Percentiles rank a stretch among this genome's conserved stretches.
Evolutionary conservation across 2,329 filamentous ascomycete species (phyloP).

Genomic region (Chaetothyriales sp.): DNA sequence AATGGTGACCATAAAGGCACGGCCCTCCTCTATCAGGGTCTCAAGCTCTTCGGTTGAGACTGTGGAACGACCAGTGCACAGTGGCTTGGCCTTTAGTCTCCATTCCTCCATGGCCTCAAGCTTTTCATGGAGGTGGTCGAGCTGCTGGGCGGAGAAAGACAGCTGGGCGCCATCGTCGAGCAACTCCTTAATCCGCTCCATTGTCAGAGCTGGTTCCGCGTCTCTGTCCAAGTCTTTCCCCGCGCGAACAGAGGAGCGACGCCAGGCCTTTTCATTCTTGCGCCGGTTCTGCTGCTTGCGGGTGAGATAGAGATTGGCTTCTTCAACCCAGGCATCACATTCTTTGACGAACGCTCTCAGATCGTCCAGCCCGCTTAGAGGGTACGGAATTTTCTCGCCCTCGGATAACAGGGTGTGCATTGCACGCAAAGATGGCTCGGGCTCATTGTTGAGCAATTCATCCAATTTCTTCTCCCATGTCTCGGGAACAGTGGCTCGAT

Average conservation of each 20-base stretch:
- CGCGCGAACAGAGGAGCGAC: conserved; percentile 53
- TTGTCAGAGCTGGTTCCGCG: conserved; percentile 62
- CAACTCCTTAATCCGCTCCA: conserved; percentile 75
- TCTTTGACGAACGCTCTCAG: conserved; percentile 83
- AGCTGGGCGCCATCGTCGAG: conserved; percentile 71
- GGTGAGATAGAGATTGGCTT: conserved; percentile 89
- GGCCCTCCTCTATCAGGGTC: conserved; percentile 77
- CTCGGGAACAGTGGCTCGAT: conserved; percentile 75
- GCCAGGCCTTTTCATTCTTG: conserved; percentile 82
- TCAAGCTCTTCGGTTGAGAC: conserved; percentile 63
- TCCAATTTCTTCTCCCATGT: conserved; percentile 83
- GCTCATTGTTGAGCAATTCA: conserved; percentile 65
- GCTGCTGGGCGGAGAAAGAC: conserved; percentile 87
- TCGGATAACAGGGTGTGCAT: conserved; percentile 74
- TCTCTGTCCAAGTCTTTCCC: conserved; percentile 72
- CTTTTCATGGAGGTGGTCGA: conserved; percentile 68
- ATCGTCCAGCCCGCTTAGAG: conserved; percentile 64
- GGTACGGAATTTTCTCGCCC: conserved; percentile 90
- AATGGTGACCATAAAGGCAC: conserved; percentile 78
- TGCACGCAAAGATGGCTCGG: conserved; percentile 70
- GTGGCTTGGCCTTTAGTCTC: conserved; percentile 56
- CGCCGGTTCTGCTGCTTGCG: conserved; percentile 95
- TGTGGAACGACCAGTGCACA: conserved; percentile 50
- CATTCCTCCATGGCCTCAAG: conserved; percentile 73
- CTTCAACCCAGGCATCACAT: conserved; percentile 95